These are phyloP conservation scores for Didymella pinodella DNA, from an alignment of 2,329 filamentous ascomycete species.

Conservation along the genomic window DNA sequence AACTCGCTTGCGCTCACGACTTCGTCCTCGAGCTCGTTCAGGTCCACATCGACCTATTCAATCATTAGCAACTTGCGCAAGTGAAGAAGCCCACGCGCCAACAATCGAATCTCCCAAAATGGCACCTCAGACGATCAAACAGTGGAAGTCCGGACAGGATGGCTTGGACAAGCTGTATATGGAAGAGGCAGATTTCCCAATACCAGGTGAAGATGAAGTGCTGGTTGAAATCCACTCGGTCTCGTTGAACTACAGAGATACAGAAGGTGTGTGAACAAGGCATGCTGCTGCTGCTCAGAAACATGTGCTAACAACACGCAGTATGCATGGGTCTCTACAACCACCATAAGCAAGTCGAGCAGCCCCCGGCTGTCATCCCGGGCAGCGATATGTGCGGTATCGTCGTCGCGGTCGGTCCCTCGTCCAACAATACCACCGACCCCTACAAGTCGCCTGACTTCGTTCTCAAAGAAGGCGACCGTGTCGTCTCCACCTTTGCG, in stretches of 20 bases:
- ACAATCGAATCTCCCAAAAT: conserved; percentile 23
- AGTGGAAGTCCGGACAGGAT: conserved; percentile 55
- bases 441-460: conserved; percentile 57
- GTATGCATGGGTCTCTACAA: conserved; percentile 72
- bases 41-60: conserved; percentile 20
- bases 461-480: conserved; percentile 59
- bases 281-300: too few relatives aligned
- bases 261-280: conserved; percentile 47
- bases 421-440: conserved; percentile 48
- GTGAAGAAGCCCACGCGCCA: conserved; percentile 18
- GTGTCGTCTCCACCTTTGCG: conserved; percentile 72
- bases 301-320: conserved; percentile 36
- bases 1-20: conserved; percentile 17
- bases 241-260: conserved; percentile 63
- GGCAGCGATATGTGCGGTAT: conserved; percentile 76
- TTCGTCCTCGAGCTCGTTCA: conserved; percentile 18
- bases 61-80: conserved; percentile 15
- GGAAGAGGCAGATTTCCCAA: conserved; percentile 45
- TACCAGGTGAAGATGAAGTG: conserved; percentile 54
- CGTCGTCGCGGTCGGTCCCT: conserved; percentile 59
- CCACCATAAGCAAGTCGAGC: conserved; percentile 65
- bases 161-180: conserved; percentile 53
- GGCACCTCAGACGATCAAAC: conserved; percentile 45
- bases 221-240: conserved; percentile 62
- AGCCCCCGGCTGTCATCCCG: conserved; percentile 61